Conservation (phyloP, 345 rosid genomes). For the Conringia planisiliqua region DNA sequence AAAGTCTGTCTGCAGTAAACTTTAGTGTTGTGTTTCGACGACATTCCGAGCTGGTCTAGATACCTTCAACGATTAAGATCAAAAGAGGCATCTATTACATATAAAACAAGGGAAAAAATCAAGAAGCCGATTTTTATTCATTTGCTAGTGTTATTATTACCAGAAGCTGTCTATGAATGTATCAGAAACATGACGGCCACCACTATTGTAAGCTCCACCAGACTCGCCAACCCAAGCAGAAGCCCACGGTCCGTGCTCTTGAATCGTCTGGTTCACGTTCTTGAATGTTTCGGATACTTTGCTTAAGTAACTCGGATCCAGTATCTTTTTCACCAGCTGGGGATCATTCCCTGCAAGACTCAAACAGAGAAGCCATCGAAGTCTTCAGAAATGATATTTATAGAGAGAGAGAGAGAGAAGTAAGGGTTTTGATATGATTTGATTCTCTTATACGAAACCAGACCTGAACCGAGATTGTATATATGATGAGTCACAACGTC, state of each 20-base stretch:
- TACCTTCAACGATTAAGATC: conserved; percentile 49
- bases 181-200: conserved; percentile 78
- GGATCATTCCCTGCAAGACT: conserved; percentile 74
- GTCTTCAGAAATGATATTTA: neutral
- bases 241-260: conserved; percentile 75
- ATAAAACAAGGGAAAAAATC: neutral
- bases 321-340: conserved; percentile 60
- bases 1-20: conserved; percentile 98
- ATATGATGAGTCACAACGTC: conserved; percentile 80
- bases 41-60: conserved; percentile 97
- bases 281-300: conserved; percentile 54
- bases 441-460: neutral
- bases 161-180: conserved; percentile 93
- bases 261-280: conserved; percentile 49
- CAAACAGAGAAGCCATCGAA: neutral
- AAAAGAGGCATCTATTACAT: neutral
- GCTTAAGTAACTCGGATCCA: conserved; percentile 68
- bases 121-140: neutral
- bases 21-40: conserved; percentile 82
- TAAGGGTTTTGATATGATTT: neutral
- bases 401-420: neutral
- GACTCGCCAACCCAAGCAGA: conserved; percentile 99
- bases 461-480: conserved; percentile 94
- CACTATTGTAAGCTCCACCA: conserved; percentile 97
- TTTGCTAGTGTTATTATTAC: conserved; percentile 34